phyloP scores from a whole-genome alignment of 352 stramenopile species.

The Globisporangium middletonii region DNA sequence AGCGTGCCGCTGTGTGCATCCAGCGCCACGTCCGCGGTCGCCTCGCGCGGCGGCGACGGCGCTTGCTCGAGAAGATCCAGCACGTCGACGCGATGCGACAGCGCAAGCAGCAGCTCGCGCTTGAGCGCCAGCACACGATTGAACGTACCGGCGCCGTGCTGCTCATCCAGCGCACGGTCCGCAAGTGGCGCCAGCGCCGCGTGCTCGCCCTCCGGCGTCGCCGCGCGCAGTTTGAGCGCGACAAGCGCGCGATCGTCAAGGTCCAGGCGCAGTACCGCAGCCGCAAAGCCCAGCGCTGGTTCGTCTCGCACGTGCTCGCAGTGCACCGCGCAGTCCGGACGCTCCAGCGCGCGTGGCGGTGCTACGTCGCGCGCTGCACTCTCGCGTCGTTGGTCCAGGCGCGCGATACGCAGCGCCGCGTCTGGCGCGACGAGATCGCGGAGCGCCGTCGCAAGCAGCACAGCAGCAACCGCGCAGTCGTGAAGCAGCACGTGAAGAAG shows the following conservation, averaged over 20 bases:
- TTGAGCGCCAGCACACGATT: conserved; percentile 5
- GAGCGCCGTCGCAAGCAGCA: conserved; percentile 9
- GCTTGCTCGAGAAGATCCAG: conserved; percentile 35
- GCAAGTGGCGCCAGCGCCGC: conserved; percentile 28
- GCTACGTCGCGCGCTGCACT: conserved; percentile 21
- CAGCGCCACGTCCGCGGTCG: conserved; percentile 30
- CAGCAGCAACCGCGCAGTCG: not conserved
- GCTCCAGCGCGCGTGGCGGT: conserved; percentile 53
- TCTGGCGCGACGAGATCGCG: conserved; percentile 17
- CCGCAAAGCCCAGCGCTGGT: conserved; percentile 24
- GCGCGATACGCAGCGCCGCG: conserved; percentile 14
- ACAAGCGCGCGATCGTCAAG: conserved; percentile 46
- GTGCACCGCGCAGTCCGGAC: conserved; percentile 20
- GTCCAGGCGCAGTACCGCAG: conserved; percentile 52
- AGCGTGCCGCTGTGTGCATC: conserved; percentile 34
- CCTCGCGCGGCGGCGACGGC: conserved; percentile 22
- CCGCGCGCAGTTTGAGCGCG: conserved; percentile 52
- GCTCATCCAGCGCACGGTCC: conserved; percentile 36
- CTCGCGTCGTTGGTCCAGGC: conserved; percentile 5
- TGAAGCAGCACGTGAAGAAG: conserved; percentile 15
- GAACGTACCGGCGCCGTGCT: conserved; percentile 33
- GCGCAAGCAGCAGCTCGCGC: conserved; percentile 3
- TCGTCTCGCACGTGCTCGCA: conserved; percentile 16
- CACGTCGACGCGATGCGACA: conserved; percentile 17
- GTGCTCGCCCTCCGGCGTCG: conserved; percentile 31